A percentile compares a stretch with the other conserved stretches of the same genome.
These are phyloP conservation scores for Neoconidiobolus thromboides DNA, from an alignment of 371 early-diverging fungal species.

Conservation along the genomic window DNA sequence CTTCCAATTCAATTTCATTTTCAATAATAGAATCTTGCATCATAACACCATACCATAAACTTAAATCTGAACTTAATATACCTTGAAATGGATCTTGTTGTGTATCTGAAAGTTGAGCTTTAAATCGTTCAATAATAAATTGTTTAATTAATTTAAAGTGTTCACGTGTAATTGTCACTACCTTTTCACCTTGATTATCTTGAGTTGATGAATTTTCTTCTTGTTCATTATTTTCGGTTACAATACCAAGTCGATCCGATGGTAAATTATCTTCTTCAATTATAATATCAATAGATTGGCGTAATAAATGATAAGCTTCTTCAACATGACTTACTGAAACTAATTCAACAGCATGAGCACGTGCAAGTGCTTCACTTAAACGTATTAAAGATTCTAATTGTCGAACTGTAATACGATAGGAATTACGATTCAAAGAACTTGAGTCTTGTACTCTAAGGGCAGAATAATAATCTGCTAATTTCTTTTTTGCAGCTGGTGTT, in stretches of 20 bases:
- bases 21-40: too few species aligned
- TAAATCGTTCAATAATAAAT: constrained; percentile 10
- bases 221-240: too few species aligned
- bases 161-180: constrained; percentile 3
- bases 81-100: constrained; percentile 5
- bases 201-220: constrained; percentile 9
- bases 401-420: constrained; percentile 95
- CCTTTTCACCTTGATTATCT: constrained; percentile 15
- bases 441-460: constrained; percentile 81
- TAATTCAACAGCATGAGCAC: constrained; percentile 60
- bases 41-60: too few species aligned
- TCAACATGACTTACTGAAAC: constrained; percentile 61
- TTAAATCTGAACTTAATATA: constrained; percentile 23
- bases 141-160: constrained; percentile 15
- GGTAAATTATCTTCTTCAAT: constrained; percentile 58
- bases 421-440: constrained; percentile 46
- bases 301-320: constrained; percentile 83
- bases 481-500: constrained; percentile 55
- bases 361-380: constrained; percentile 92
- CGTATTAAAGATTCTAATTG: constrained; percentile 97
- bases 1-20: too few species aligned
- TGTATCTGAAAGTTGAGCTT: background rate
- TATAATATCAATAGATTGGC: constrained; percentile 83
- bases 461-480: constrained; percentile 73
- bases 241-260: too few species aligned